phyloP scores from a whole-genome alignment of 768 basidiomycete species.

The Pleurotus tuoliensis region DNA sequence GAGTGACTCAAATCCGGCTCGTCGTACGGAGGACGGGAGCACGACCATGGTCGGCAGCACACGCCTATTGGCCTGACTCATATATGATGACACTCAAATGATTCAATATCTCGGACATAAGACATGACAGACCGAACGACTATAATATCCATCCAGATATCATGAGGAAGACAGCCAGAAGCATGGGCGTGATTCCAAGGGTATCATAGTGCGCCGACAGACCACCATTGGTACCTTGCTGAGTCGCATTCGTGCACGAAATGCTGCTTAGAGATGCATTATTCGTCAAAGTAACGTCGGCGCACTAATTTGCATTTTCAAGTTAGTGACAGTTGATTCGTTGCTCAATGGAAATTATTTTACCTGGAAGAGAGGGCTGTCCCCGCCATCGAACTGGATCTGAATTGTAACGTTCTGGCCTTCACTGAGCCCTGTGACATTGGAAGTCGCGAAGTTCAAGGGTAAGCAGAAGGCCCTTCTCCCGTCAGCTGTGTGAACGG shows the following conservation, averaged over 20 bases:
- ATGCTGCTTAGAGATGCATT: constrained; percentile 44
- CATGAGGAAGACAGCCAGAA: too few relatives aligned
- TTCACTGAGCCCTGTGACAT: constrained; percentile 45
- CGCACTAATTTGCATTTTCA: constrained; percentile 45
- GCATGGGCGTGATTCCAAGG: background rate
- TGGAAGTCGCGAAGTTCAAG: constrained; percentile 53
- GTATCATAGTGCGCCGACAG: background rate
- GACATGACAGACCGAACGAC: too few relatives aligned
- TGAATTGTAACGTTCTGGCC: constrained; percentile 77
- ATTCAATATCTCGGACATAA: too few relatives aligned
- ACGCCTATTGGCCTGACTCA: too few relatives aligned
- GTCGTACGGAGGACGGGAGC: too few relatives aligned
- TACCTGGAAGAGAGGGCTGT: constrained; percentile 70
- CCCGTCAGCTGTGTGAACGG: constrained; percentile 48
- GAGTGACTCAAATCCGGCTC: too few relatives aligned
- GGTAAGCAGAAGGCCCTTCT: constrained; percentile 62
- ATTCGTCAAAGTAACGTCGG: constrained; percentile 69
- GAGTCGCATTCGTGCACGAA: constrained; percentile 32
- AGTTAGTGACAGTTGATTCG: constrained; percentile 1
- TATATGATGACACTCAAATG: too few relatives aligned
- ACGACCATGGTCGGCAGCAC: too few relatives aligned
- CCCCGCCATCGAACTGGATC: constrained; percentile 65
- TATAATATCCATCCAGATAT: too few relatives aligned
- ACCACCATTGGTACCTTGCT: constrained; percentile 1
- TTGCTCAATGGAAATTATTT: background rate